These are phyloP conservation scores for Dendrobium catenatum DNA, from an alignment of 106 monocot species.

Conservation along the genomic window DNA sequence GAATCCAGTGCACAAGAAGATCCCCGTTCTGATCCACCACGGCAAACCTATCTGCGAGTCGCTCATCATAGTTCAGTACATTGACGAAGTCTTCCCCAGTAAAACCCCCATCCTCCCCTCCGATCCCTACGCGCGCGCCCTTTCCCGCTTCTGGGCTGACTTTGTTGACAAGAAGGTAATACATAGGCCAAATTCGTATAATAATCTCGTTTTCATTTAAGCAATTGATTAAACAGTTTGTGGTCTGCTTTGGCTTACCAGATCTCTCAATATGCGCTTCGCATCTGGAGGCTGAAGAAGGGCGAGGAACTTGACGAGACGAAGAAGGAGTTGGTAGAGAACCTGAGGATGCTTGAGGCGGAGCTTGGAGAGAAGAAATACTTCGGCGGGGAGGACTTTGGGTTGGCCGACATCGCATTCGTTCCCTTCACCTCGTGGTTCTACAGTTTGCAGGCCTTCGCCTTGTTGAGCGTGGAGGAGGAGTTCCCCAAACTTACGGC, in stretches of 20 bases:
- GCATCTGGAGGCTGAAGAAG: neutral
- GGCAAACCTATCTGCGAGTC: slow-evolving; percentile 46
- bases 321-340: slow-evolving; percentile 15
- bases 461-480: slow-evolving; percentile 13
- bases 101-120: slow-evolving; percentile 15
- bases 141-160: slow-evolving; percentile 27
- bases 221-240: neutral
- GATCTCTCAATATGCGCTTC: neutral
- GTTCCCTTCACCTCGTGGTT: slow-evolving; percentile 17
- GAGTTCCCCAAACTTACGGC: slow-evolving; percentile 17
- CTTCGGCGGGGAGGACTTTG: slow-evolving; percentile 18
- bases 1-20: slow-evolving; percentile 43
- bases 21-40: slow-evolving; percentile 41
- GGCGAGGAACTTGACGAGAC: slow-evolving; percentile 6
- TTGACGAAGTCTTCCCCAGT: slow-evolving; percentile 34
- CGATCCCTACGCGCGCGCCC: slow-evolving; percentile 20
- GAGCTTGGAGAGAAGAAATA: slow-evolving; percentile 16
- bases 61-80: slow-evolving; percentile 37
- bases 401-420: slow-evolving; percentile 20
- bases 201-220: neutral
- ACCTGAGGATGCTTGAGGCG: slow-evolving; percentile 9
- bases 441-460: slow-evolving; percentile 12
- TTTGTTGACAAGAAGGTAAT: slow-evolving; percentile 27
- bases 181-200: neutral
- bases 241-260: neutral